phyloP scores from a whole-genome alignment of 192 early-diverging fungal species.

The Linnemannia hyalina region DNA sequence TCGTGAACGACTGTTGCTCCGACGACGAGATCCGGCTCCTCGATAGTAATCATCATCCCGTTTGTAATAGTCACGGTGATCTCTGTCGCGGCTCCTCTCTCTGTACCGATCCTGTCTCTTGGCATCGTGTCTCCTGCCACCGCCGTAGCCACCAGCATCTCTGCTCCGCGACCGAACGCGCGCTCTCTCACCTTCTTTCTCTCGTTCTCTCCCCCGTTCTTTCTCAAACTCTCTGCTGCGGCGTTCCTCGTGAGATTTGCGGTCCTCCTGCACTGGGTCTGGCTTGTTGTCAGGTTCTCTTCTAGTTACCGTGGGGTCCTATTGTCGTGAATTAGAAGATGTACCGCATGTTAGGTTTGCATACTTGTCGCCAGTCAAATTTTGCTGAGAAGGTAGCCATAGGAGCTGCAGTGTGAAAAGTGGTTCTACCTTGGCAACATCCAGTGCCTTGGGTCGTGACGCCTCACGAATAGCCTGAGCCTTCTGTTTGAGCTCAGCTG shows the following conservation, averaged over 20 bases:
- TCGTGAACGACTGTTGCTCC: slow-evolving; percentile 46
- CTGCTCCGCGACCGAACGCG: slow-evolving; percentile 32
- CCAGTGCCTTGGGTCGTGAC: slow-evolving; percentile 27
- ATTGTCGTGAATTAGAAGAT: background rate
- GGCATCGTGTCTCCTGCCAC: slow-evolving; percentile 15
- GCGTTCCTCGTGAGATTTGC: slow-evolving; percentile 14
- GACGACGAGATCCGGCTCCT: slow-evolving; percentile 35
- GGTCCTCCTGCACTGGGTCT: background rate
- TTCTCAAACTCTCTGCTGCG: slow-evolving; percentile 26
- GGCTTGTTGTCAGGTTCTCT: background rate
- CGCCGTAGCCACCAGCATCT: background rate
- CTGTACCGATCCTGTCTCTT: slow-evolving; percentile 26
- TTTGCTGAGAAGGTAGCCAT: background rate
- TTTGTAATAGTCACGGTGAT: slow-evolving; percentile 10
- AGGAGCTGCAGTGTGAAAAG: background rate
- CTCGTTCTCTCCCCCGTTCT: slow-evolving; percentile 35
- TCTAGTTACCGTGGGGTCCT: slow-evolving; percentile 11
- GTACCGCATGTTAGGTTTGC: too few species aligned
- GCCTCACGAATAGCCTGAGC: slow-evolving; percentile 31
- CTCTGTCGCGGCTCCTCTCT: slow-evolving; percentile 24
- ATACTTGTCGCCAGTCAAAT: too few species aligned
- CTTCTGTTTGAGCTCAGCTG: slow-evolving; percentile 55
- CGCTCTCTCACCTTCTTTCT: background rate
- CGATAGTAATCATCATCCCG: slow-evolving; percentile 21
- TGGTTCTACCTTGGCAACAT: slow-evolving; percentile 17